A percentile compares a stretch with the other conserved stretches of the same genome.
Evolutionary conservation across 2,329 filamentous ascomycete genomes (phyloP).

Genomic region (Tothia fuscella): DNA sequence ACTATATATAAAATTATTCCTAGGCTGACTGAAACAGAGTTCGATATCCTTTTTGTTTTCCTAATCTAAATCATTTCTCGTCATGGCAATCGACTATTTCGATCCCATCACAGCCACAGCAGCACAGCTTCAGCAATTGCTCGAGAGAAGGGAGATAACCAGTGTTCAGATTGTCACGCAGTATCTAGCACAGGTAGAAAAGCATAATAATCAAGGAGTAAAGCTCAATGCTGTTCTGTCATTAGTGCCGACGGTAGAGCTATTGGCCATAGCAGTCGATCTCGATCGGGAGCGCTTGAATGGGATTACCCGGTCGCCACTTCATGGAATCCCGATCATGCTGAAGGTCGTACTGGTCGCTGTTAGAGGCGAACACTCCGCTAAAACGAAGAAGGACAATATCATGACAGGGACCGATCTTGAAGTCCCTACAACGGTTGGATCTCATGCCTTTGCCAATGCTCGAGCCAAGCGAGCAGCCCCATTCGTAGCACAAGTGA

Average conservation of each 20-base stretch:
- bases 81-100: neutral
- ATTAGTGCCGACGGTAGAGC: neutral
- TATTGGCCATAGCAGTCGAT: neutral
- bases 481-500: neutral
- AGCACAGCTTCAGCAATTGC: neutral
- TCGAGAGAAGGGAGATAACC: neutral
- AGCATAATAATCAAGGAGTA: neutral
- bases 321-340: neutral
- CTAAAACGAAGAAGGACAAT: neutral
- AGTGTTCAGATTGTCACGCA: neutral
- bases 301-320: neutral
- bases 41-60: too few relatives aligned
- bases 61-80: neutral
- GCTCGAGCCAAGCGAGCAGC: neutral
- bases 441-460: neutral
- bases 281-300: neutral
- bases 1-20: too few relatives aligned
- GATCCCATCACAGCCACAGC: neutral
- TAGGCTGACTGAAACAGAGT: too few relatives aligned
- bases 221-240: neutral
- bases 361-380: neutral
- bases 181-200: neutral
- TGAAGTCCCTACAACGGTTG: neutral
- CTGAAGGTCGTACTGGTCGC: neutral
- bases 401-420: neutral